Evolutionary conservation across 495 filamentous ascomycete genomes (phyloP).

Genomic region (Astrothelium subdiscretum): DNA sequence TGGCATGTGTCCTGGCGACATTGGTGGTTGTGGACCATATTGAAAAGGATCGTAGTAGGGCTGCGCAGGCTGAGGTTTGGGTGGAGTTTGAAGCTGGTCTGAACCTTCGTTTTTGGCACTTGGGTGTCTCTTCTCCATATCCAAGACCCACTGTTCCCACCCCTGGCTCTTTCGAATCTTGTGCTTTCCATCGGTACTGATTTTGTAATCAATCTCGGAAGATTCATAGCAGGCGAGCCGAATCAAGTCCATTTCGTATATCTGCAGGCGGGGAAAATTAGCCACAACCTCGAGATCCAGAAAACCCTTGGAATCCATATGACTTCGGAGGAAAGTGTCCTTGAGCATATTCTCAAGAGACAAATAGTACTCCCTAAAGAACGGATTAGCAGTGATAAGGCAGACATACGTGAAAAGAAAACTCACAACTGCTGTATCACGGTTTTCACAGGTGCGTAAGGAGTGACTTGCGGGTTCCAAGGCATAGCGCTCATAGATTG

Average conservation of each 20-base stretch:
- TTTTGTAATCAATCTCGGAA: slow-evolving; percentile 54
- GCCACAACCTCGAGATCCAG: slow-evolving; percentile 69
- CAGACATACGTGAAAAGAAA: neutral
- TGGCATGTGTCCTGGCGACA: neutral
- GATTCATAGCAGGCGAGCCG: slow-evolving; percentile 62
- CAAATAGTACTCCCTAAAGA: slow-evolving; percentile 77
- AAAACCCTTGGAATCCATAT: slow-evolving; percentile 92
- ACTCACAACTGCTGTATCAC: slow-evolving; percentile 59
- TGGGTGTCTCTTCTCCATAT: slow-evolving; percentile 46
- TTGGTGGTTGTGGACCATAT: neutral
- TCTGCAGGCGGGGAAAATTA: slow-evolving; percentile 71
- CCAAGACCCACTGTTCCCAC: slow-evolving; percentile 74
- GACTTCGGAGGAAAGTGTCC: slow-evolving; percentile 73
- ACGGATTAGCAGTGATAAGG: neutral
- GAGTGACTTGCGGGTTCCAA: slow-evolving; percentile 49
- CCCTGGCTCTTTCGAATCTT: slow-evolving; percentile 63
- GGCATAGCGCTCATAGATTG: slow-evolving; percentile 55
- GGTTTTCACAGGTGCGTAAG: slow-evolving; percentile 42
- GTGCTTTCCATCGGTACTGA: slow-evolving; percentile 62
- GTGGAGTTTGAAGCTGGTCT: slow-evolving; percentile 24
- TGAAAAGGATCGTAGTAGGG: neutral
- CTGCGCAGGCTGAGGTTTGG: slow-evolving; percentile 18
- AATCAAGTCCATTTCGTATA: slow-evolving; percentile 61
- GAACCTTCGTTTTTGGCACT: slow-evolving; percentile 51
- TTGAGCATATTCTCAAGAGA: slow-evolving; percentile 94